These are phyloP conservation scores for Candida pini DNA, from an alignment of 805 yeast genomes.

Conservation along the genomic window DNA sequence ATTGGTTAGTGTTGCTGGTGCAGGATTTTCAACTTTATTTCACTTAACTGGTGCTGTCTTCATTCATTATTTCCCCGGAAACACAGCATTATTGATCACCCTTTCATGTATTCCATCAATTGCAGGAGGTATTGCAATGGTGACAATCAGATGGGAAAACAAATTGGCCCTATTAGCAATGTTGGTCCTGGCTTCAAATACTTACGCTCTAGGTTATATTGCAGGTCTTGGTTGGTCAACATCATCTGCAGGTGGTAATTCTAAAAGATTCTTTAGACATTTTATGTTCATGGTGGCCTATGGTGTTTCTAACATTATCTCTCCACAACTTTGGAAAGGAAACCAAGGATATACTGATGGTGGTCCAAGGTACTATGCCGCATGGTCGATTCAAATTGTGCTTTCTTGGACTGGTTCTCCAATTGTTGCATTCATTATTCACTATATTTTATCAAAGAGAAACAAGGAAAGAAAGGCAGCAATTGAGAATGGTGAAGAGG, in stretches of 20 bases:
- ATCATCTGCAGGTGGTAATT: slow-evolving; percentile 38
- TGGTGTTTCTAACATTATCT: slow-evolving; percentile 44
- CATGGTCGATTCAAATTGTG: slow-evolving; percentile 54
- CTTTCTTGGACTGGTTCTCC: slow-evolving; percentile 46
- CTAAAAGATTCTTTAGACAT: slow-evolving; percentile 45
- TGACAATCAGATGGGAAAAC: slow-evolving; percentile 38
- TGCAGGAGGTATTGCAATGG: slow-evolving; percentile 41
- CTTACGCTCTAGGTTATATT: slow-evolving; percentile 27
- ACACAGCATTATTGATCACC: slow-evolving; percentile 29
- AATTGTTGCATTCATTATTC: slow-evolving; percentile 34
- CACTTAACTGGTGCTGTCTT: slow-evolving; percentile 33
- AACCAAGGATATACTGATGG: slow-evolving; percentile 30
- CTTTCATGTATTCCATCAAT: slow-evolving; percentile 28
- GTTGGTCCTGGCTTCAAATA: slow-evolving; percentile 40
- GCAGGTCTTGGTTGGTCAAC: slow-evolving; percentile 21
- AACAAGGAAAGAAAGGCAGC: slow-evolving; percentile 33
- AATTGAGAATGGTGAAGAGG: slow-evolving; percentile 14
- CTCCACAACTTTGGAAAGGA: slow-evolving; percentile 52
- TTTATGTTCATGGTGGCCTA: slow-evolving; percentile 43
- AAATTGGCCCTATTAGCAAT: slow-evolving; percentile 43
- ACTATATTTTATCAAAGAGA: slow-evolving; percentile 39
- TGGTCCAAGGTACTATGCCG: slow-evolving; percentile 39
- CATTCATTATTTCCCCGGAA: slow-evolving; percentile 30
- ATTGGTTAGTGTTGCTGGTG: slow-evolving; percentile 47
- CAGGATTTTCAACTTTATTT: slow-evolving; percentile 42